These are phyloP conservation scores for Lathyrus sativus DNA, from an alignment of 306 rosid species.

Conservation along the genomic window DNA sequence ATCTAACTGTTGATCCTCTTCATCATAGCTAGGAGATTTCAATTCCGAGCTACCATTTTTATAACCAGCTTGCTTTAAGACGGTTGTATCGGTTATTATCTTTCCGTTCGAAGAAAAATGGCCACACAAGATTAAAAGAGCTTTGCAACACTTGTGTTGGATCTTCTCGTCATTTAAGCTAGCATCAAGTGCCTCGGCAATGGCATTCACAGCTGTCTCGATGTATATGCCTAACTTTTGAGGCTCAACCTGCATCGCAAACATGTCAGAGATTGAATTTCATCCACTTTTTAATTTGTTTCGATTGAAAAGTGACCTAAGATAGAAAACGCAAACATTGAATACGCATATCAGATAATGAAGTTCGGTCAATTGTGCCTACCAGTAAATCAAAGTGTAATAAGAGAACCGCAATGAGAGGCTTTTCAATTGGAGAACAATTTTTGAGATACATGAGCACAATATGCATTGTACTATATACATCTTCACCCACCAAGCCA, in stretches of 20 bases:
- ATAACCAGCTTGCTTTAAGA: conserved; percentile 46
- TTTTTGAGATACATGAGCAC: conserved; percentile 56
- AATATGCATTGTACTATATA: conserved; percentile 46
- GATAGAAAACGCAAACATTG: too few relatives aligned
- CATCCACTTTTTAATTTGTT: not conserved
- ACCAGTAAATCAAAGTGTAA: conserved; percentile 64
- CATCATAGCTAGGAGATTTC: conserved; percentile 37
- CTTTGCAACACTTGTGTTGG: conserved; percentile 59
- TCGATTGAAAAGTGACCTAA: not conserved
- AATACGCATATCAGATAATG: too few relatives aligned
- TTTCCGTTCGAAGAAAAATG: conserved; percentile 59
- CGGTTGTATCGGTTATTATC: conserved; percentile 45
- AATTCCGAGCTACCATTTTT: conserved; percentile 29
- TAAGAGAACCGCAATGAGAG: conserved; percentile 64
- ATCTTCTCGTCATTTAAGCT: conserved; percentile 59
- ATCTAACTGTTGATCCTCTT: conserved; percentile 26
- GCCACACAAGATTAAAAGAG: conserved; percentile 63
- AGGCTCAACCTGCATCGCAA: conserved; percentile 56
- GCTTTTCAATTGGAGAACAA: conserved; percentile 55
- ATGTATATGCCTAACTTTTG: conserved; percentile 53
- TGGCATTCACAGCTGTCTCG: conserved; percentile 62
- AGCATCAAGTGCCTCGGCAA: conserved; percentile 62
- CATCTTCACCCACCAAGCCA: conserved; percentile 55
- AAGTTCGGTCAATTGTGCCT: not conserved
- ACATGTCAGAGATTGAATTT: too few relatives aligned